Evolutionary conservation across 345 rosid genomes (phyloP).

Genomic region (Citropsis articulata): DNA sequence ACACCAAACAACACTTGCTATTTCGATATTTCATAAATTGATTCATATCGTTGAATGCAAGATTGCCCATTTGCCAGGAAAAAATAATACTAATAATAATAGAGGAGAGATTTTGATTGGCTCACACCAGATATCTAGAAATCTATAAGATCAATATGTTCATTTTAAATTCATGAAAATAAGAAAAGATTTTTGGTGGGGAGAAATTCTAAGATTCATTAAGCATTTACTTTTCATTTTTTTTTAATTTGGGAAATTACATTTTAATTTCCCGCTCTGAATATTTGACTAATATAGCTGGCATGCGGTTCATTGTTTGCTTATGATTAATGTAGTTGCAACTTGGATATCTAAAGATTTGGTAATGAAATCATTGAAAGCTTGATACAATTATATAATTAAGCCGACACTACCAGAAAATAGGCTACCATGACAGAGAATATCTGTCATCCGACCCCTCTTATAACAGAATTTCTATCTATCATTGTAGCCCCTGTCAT

Average conservation of each 20-base stretch:
- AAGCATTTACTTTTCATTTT: too few species aligned
- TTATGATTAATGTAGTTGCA: not conserved
- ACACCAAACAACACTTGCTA: not conserved
- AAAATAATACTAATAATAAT: not conserved
- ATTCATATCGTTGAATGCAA: not conserved
- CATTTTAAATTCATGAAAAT: not conserved
- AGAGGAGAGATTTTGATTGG: not conserved
- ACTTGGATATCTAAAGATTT: not conserved
- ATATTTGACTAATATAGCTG: not conserved
- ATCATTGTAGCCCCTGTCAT: too few species aligned
- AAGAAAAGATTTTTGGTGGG: not conserved
- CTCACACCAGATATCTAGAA: not conserved
- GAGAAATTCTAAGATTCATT: not conserved
- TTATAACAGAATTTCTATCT: too few species aligned
- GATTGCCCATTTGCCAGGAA: not conserved
- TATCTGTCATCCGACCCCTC: too few species aligned
- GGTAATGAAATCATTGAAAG: not conserved
- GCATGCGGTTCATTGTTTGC: not conserved
- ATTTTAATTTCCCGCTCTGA: not conserved
- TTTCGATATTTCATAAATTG: not conserved
- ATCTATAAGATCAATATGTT: not conserved
- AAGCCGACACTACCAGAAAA: too few species aligned
- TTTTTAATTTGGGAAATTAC: not conserved
- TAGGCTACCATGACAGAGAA: too few species aligned
- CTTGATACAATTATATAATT: not conserved